Conservation (phyloP, 116 monocot genomes). For the Trichopus zeylanicus region DNA sequence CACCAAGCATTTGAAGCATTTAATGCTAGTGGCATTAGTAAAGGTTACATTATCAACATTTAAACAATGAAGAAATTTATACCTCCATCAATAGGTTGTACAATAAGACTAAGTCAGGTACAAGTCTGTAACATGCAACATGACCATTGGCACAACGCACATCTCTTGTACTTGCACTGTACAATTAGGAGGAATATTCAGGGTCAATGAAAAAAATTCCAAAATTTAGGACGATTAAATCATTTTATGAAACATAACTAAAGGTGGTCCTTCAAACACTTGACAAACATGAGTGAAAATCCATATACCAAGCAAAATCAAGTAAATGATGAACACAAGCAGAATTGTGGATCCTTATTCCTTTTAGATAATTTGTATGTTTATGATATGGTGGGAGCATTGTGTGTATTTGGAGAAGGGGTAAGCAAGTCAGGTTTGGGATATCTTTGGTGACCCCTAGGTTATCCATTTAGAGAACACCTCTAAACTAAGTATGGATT, state of each 20-base stretch:
- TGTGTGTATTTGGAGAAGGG: too few species aligned
- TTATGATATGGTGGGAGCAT: not conserved
- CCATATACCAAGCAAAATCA: not conserved
- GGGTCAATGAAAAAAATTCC: not conserved
- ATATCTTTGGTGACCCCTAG: too few species aligned
- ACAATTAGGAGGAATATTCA: not conserved
- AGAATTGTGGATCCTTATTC: not conserved
- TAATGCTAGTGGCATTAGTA: not conserved
- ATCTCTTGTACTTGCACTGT: slow-evolving; percentile 43
- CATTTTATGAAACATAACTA: not conserved
- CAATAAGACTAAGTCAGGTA: slow-evolving; percentile 45
- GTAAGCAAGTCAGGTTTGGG: too few species aligned
- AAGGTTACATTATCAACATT: not conserved
- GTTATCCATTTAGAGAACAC: too few species aligned
- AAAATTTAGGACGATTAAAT: not conserved
- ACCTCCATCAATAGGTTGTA: slow-evolving; percentile 92
- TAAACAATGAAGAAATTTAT: not conserved
- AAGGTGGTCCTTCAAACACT: not conserved
- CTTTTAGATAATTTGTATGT: not conserved
- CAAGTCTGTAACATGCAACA: slow-evolving; percentile 51
- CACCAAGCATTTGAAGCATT: too few species aligned
- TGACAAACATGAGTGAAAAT: not conserved
- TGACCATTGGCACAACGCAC: slow-evolving; percentile 84
- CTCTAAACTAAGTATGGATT: too few species aligned
- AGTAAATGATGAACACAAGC: not conserved